A percentile compares a stretch with the other conserved stretches of the same genome.
These are phyloP conservation scores for Hyaloscypha finlandica DNA, from an alignment of 495 filamentous ascomycete species.

Conservation along the genomic window DNA sequence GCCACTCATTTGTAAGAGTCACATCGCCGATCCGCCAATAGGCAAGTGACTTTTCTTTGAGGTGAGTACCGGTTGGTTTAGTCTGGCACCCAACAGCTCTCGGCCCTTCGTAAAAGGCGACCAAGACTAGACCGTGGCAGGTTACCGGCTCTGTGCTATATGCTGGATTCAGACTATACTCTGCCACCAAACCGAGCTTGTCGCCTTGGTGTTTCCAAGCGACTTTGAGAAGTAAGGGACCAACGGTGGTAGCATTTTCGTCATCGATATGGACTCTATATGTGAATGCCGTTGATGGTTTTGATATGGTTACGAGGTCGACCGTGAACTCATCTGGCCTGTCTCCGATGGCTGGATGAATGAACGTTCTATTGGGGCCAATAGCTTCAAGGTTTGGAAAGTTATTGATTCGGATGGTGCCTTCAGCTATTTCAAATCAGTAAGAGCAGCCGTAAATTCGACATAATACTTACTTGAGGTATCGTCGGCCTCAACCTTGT, in stretches of 20 bases:
- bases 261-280: slow-evolving; percentile 87
- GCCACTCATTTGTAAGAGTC: slow-evolving; percentile 50
- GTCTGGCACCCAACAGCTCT: slow-evolving; percentile 65
- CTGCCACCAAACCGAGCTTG: slow-evolving; percentile 79
- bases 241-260: slow-evolving; percentile 60
- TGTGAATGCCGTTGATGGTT: slow-evolving; percentile 84
- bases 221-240: slow-evolving; percentile 76
- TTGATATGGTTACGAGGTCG: slow-evolving; percentile 56
- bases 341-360: slow-evolving; percentile 64
- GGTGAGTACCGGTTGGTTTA: slow-evolving; percentile 76
- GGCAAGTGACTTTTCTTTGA: slow-evolving; percentile 82
- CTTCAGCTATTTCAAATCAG: slow-evolving; percentile 43
- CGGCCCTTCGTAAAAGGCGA: slow-evolving; percentile 74
- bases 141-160: slow-evolving; percentile 59
- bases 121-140: slow-evolving; percentile 79
- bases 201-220: slow-evolving; percentile 81
- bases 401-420: slow-evolving; percentile 85
- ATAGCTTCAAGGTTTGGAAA: slow-evolving; percentile 91
- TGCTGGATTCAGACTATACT: slow-evolving; percentile 81
- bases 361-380: slow-evolving; percentile 89
- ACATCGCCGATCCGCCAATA: slow-evolving; percentile 89
- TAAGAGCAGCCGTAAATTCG: background rate
- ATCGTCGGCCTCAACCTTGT: slow-evolving; percentile 54
- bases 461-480: slow-evolving; percentile 33
- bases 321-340: slow-evolving; percentile 81